Conservation (phyloP, 2,329 filamentous ascomycete species). For the Fusarium succisae region DNA sequence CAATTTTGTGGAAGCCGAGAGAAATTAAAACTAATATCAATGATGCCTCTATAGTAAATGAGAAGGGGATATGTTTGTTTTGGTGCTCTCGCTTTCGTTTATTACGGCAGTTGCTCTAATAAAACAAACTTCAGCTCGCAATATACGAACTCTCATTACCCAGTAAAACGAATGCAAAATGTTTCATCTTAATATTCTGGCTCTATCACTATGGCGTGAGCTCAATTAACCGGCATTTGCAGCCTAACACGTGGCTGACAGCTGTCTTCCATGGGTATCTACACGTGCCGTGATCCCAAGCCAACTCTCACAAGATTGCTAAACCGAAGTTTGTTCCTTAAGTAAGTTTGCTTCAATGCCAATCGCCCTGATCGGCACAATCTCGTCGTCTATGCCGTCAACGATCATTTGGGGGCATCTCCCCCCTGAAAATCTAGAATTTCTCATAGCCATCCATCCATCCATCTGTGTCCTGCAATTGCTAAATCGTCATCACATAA, state of each 20-base stretch:
- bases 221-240: slow-evolving; percentile 5
- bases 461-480: background rate
- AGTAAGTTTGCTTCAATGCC: slow-evolving; percentile 10
- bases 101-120: background rate
- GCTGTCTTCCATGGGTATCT: slow-evolving; percentile 22
- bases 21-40: background rate
- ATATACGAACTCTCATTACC: background rate
- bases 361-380: slow-evolving; percentile 1
- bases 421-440: background rate
- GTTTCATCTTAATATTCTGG: background rate
- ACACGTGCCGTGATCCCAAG: slow-evolving; percentile 13
- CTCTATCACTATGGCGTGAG: slow-evolving; percentile 9
- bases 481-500: slow-evolving; percentile 5
- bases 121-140: background rate
- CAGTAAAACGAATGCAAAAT: background rate
- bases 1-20: background rate
- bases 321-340: background rate
- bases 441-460: background rate
- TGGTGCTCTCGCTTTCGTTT: background rate
- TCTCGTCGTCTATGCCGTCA: slow-evolving; percentile 1
- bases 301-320: slow-evolving; percentile 18
- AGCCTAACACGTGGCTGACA: slow-evolving; percentile 31
- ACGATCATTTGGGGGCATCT: background rate
- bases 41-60: background rate
- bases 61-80: background rate